Evolutionary conservation across 352 stramenopile species (phyloP).

Genomic region (Globisporangium camurandrum): DNA sequence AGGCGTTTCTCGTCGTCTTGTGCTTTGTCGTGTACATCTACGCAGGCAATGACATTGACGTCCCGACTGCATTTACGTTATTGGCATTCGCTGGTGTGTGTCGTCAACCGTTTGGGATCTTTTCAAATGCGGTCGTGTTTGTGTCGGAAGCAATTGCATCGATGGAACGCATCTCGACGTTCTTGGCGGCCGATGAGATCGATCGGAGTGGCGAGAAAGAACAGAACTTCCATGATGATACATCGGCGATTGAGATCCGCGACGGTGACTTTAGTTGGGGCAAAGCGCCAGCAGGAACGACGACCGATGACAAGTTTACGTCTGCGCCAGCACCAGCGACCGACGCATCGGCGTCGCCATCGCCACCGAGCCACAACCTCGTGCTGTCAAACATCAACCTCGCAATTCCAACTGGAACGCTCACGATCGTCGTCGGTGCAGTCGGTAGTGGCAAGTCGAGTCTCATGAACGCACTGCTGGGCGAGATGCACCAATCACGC

Average conservation of each 20-base stretch:
- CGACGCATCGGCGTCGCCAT: not conserved
- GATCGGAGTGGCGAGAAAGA: slow-evolving; percentile 4
- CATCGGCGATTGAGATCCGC: slow-evolving; percentile 16
- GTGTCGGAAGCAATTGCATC: slow-evolving; percentile 20
- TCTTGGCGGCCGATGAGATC: slow-evolving; percentile 26
- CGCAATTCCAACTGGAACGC: slow-evolving; percentile 25
- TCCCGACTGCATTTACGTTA: slow-evolving; percentile 20
- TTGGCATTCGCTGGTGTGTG: slow-evolving; percentile 27
- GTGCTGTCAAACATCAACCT: slow-evolving; percentile 24
- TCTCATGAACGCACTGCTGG: slow-evolving; percentile 38
- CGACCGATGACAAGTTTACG: not conserved
- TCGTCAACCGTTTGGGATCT: slow-evolving; percentile 26
- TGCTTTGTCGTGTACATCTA: slow-evolving; percentile 21
- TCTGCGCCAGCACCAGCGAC: too few species aligned
- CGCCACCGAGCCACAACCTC: not conserved
- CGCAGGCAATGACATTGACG: slow-evolving; percentile 15
- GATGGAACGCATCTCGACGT: slow-evolving; percentile 21
- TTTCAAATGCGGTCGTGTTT: slow-evolving; percentile 27
- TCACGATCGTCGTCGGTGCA: slow-evolving; percentile 31
- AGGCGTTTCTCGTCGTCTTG: slow-evolving; percentile 12
- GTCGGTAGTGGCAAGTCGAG: slow-evolving; percentile 52
- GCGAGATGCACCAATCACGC: slow-evolving; percentile 30
- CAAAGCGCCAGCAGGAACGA: not conserved
- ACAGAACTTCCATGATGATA: slow-evolving; percentile 3
- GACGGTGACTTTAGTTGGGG: slow-evolving; percentile 31